Evolutionary conservation across 306 rosid genomes (phyloP).

Genomic region (Lagenaria siceraria): DNA sequence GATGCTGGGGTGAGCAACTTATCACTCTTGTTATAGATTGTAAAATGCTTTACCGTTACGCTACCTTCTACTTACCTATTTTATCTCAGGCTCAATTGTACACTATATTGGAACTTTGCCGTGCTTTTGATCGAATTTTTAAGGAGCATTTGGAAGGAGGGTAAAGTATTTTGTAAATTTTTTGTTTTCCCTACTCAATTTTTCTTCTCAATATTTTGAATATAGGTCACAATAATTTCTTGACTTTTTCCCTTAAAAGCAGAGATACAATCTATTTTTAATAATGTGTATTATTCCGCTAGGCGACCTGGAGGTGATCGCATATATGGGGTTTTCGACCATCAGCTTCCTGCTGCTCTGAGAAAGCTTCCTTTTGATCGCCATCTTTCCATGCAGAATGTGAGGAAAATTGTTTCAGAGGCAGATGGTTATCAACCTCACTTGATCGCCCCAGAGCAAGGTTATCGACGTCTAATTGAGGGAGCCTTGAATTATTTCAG

Average conservation of each 20-base stretch:
- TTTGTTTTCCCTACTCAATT: neutral
- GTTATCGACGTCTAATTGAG: constrained; percentile 88
- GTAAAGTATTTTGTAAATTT: constrained; percentile 29
- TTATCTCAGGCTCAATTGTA: constrained; percentile 72
- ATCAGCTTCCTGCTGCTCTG: constrained; percentile 97
- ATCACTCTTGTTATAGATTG: neutral
- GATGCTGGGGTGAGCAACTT: constrained; percentile 74
- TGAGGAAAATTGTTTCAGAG: constrained; percentile 86
- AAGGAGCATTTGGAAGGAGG: constrained; percentile 99
- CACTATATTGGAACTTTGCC: constrained; percentile 88
- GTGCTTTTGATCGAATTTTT: constrained; percentile 87
- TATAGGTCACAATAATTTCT: neutral
- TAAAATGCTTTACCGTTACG: neutral
- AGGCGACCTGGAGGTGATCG: constrained; percentile 99
- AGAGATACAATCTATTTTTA: neutral
- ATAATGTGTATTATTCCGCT: neutral
- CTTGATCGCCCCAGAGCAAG: constrained; percentile 98
- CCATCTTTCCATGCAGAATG: constrained; percentile 88
- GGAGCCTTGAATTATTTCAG: constrained; percentile 73
- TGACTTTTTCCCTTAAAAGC: neutral
- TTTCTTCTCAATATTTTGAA: neutral
- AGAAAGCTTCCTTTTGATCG: constrained; percentile 96
- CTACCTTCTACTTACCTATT: constrained; percentile 2
- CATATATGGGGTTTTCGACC: constrained; percentile 86
- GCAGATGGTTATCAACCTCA: constrained; percentile 99